These are phyloP conservation scores for Camptophora hylomeconis DNA, from an alignment of 2,329 filamentous ascomycete species.

Conservation along the genomic window DNA sequence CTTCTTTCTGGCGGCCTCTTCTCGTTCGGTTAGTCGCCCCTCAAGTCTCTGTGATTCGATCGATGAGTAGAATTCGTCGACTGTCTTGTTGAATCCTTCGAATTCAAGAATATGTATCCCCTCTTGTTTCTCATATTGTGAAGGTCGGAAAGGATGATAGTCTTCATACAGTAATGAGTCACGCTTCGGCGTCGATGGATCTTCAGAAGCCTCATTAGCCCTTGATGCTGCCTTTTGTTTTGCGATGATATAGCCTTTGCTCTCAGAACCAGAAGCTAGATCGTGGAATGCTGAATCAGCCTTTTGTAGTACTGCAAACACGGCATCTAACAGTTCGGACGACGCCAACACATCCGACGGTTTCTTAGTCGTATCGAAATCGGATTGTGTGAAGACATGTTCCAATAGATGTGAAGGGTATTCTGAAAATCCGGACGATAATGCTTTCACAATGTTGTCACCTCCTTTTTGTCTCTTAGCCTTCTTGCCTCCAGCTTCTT, in stretches of 20 bases:
- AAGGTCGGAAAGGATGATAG: constrained; percentile 82
- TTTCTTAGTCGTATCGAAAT: constrained; percentile 55
- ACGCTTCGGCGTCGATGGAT: constrained; percentile 22
- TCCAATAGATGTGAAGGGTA: constrained; percentile 79
- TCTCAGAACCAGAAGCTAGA: constrained; percentile 37
- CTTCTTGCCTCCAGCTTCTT: constrained; percentile 40
- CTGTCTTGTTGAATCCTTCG: constrained; percentile 78
- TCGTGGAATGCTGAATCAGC: constrained; percentile 63
- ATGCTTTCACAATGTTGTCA: constrained; percentile 63
- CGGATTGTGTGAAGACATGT: constrained; percentile 59
- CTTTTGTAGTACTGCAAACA: constrained; percentile 56
- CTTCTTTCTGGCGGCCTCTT: constrained; percentile 69
- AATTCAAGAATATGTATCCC: constrained; percentile 59
- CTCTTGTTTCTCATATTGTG: constrained; percentile 60
- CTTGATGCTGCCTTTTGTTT: constrained; percentile 34
- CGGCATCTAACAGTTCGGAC: constrained; percentile 48
- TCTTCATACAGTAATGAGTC: constrained; percentile 66
- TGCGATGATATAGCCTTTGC: constrained; percentile 76
- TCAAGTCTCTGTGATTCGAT: constrained; percentile 88
- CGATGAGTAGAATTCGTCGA: constrained; percentile 95
- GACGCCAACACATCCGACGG: constrained; percentile 58
- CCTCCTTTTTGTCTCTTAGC: constrained; percentile 61
- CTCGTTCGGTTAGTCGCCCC: constrained; percentile 67
- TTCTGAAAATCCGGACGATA: constrained; percentile 77
- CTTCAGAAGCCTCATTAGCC: constrained; percentile 27